These are phyloP conservation scores for Dioscorea dumetorum DNA, from an alignment of 106 monocot species.

Conservation along the genomic window DNA sequence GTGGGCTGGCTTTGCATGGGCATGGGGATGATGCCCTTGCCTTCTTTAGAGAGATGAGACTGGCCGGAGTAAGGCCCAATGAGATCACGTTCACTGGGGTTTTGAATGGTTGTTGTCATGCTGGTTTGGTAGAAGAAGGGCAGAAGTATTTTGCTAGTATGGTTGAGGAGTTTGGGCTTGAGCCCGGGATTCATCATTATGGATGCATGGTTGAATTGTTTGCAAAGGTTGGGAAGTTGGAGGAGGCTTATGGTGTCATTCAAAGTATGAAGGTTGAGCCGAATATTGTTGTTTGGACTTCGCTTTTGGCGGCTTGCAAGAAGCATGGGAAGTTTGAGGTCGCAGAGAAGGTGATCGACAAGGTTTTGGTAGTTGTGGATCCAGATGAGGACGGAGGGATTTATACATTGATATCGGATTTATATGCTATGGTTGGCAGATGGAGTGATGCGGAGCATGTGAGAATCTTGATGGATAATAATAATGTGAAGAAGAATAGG, in stretches of 20 bases:
- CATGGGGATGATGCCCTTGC: constrained; percentile 33
- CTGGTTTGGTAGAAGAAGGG: constrained; percentile 42
- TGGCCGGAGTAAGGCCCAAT: constrained; percentile 37
- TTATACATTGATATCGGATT: constrained; percentile 54
- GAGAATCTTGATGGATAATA: constrained; percentile 48
- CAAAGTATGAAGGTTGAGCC: constrained; percentile 55
- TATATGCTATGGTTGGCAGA: constrained; percentile 52
- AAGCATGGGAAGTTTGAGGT: constrained; percentile 49
- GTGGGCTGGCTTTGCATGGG: constrained; percentile 52
- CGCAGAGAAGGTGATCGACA: constrained; percentile 38
- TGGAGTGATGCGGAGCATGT: constrained; percentile 60
- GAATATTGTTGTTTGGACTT: constrained; percentile 55
- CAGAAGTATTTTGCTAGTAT: constrained; percentile 33
- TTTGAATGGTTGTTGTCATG: constrained; percentile 57
- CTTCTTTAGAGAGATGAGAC: constrained; percentile 49
- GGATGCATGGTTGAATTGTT: constrained; percentile 77
- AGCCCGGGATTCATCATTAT: constrained; percentile 58
- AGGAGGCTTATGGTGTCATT: constrained; percentile 50
- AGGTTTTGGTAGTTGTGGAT: constrained; percentile 25
- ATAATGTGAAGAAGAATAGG: constrained; percentile 40
- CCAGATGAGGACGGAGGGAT: constrained; percentile 46
- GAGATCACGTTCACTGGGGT: constrained; percentile 58
- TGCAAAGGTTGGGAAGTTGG: constrained; percentile 46
- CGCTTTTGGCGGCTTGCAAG: constrained; percentile 46
- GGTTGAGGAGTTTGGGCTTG: constrained; percentile 34